A percentile compares a stretch with the other conserved stretches of the same genome.
Evolutionary conservation across 192 early-diverging fungal genomes (phyloP).

Genomic region (Spinellus fusiger): DNA sequence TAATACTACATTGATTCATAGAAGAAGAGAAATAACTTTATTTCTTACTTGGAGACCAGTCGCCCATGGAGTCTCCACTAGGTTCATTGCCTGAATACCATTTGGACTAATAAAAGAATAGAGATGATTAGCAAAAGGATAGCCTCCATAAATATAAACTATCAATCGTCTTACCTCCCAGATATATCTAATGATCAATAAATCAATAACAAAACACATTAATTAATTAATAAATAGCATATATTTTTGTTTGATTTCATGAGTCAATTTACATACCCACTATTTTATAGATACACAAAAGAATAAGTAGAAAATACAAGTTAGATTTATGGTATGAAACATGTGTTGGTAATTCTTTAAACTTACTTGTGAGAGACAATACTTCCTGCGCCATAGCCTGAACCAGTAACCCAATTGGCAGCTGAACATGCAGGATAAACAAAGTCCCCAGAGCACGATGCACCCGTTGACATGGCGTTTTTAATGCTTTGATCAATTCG

Average conservation of each 20-base stretch:
- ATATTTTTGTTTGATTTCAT: neutral
- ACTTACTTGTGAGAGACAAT: constrained; percentile 39
- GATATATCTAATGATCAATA: constrained; percentile 35
- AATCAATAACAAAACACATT: neutral
- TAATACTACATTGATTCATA: too few species aligned
- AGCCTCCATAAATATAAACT: neutral
- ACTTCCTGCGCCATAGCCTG: constrained; percentile 28
- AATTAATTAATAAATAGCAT: neutral
- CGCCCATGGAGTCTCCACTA: constrained; percentile 22
- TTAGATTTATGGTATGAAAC: too few species aligned
- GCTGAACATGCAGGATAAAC: constrained; percentile 28
- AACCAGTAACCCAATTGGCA: constrained; percentile 26
- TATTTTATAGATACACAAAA: constrained; percentile 1
- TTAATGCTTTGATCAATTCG: constrained; percentile 15
- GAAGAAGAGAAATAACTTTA: too few species aligned
- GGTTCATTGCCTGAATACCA: constrained; percentile 34
- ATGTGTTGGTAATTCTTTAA: neutral
- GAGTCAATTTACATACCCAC: neutral
- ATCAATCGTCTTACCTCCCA: constrained; percentile 21
- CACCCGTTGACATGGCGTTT: neutral
- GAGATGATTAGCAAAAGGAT: neutral
- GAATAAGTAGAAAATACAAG: neutral
- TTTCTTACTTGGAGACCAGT: constrained; percentile 28
- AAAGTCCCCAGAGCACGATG: constrained; percentile 8
- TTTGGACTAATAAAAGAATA: constrained; percentile 17